Conservation (phyloP, 225 moss, liverwort and hornwort species). For the Physcomitrium patens region DNA sequence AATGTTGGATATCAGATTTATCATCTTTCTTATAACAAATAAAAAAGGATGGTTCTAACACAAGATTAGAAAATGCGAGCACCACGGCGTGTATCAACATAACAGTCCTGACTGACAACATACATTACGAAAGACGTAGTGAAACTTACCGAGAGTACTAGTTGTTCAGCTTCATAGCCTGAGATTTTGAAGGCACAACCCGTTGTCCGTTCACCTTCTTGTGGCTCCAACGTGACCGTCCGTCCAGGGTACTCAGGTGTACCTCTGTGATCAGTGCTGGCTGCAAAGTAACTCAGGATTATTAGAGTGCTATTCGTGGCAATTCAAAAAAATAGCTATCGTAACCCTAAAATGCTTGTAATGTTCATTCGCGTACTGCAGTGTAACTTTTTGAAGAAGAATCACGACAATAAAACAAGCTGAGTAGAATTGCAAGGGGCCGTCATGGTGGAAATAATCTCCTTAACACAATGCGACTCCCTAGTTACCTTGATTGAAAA, state of each 20-base stretch:
- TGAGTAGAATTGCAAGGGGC: no score
- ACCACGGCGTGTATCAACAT: background rate
- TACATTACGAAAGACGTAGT: background rate
- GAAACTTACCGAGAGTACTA: constrained; percentile 71
- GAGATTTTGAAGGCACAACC: constrained; percentile 79
- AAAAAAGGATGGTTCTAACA: no score
- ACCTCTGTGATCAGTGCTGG: constrained; percentile 74
- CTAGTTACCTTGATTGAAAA: constrained; percentile 67
- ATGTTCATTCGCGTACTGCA: no score
- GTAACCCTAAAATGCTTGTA: no score
- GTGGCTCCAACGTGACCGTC: constrained; percentile 65
- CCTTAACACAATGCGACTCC: background rate
- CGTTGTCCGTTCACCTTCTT: constrained; percentile 54
- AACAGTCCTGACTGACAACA: background rate
- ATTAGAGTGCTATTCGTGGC: constrained; percentile 7
- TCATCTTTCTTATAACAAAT: no score
- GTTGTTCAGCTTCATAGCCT: constrained; percentile 78
- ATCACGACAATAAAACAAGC: no score
- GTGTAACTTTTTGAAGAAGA: no score
- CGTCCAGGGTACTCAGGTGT: constrained; percentile 65
- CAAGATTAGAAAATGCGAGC: background rate
- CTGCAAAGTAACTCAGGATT: constrained; percentile 28
- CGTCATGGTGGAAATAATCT: no score
- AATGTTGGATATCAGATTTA: background rate
- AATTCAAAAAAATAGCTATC: background rate